These are phyloP conservation scores for Brassica napus DNA, from an alignment of 345 rosid species.

Conservation along the genomic window DNA sequence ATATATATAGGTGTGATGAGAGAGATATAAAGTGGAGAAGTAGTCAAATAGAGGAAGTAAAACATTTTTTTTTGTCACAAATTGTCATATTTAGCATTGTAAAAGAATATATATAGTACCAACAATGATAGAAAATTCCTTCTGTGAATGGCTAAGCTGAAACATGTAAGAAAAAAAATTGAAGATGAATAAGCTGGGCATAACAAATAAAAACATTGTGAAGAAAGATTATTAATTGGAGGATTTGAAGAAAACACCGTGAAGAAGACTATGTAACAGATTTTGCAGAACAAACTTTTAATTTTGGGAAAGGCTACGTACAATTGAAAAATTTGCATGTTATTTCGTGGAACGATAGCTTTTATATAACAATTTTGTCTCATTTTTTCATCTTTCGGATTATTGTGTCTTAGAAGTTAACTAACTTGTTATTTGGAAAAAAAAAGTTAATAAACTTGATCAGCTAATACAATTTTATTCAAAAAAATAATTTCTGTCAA, in stretches of 20 bases:
- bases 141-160: not conserved
- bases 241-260: not conserved
- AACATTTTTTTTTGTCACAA: not conserved
- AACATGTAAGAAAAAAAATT: not conserved
- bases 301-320: not conserved
- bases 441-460: not conserved
- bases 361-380: not conserved
- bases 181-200: not conserved
- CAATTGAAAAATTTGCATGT: not conserved
- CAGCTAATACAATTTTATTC: not conserved
- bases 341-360: not conserved
- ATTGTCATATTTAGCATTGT: not conserved
- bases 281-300: not conserved
- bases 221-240: not conserved
- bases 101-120: not conserved
- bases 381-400: not conserved
- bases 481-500: too few relatives aligned
- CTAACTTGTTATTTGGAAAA: too few relatives aligned
- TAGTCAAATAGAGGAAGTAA: not conserved
- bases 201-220: not conserved
- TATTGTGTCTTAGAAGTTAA: not conserved
- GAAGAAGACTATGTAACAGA: not conserved
- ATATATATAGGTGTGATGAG: not conserved
- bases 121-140: not conserved
- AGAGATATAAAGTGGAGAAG: not conserved